Evolutionary conservation across 2,329 filamentous ascomycete genomes (phyloP).

Genomic region (Diaporthe australafricana): DNA sequence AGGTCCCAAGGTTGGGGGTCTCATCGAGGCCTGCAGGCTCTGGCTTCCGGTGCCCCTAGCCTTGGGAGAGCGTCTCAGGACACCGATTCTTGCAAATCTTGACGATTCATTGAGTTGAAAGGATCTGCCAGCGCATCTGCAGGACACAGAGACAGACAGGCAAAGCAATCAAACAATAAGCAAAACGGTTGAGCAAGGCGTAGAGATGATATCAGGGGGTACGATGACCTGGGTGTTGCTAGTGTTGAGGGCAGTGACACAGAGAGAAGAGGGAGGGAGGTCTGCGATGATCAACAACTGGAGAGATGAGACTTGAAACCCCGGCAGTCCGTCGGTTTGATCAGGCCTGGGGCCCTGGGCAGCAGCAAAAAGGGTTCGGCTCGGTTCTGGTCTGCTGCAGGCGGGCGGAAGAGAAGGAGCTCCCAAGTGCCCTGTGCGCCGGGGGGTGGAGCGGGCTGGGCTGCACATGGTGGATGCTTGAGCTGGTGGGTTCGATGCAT

Average conservation of each 20-base stretch:
- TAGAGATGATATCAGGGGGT: neutral
- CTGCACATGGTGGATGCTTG: constrained; percentile 28
- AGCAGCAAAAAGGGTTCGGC: constrained; percentile 18
- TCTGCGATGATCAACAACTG: constrained; percentile 15
- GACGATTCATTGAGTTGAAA: constrained; percentile 22
- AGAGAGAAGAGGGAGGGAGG: neutral
- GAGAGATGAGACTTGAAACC: constrained; percentile 19
- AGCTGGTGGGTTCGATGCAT: constrained; percentile 16
- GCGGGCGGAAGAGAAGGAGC: constrained; percentile 18
- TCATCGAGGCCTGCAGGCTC: constrained; percentile 15
- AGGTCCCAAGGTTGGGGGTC: constrained; percentile 19
- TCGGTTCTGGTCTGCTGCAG: constrained; percentile 14
- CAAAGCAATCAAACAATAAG: neutral
- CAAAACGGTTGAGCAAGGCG: neutral
- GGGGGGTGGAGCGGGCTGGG: constrained; percentile 26
- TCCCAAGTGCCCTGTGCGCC: constrained; percentile 30
- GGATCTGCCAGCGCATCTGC: constrained; percentile 25
- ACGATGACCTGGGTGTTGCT: neutral
- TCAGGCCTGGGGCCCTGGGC: neutral
- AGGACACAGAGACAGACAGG: constrained; percentile 5
- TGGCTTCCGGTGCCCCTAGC: constrained; percentile 24
- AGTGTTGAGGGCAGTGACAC: neutral
- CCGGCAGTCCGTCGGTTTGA: constrained; percentile 17
- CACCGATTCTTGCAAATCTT: constrained; percentile 14
- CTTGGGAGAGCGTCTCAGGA: constrained; percentile 23